Percentiles rank a stretch among this genome's conserved stretches.
These are phyloP conservation scores for Plasmodium cynomolgi DNA, from an alignment of 169 alveolate genomes.

Conservation along the genomic window DNA sequence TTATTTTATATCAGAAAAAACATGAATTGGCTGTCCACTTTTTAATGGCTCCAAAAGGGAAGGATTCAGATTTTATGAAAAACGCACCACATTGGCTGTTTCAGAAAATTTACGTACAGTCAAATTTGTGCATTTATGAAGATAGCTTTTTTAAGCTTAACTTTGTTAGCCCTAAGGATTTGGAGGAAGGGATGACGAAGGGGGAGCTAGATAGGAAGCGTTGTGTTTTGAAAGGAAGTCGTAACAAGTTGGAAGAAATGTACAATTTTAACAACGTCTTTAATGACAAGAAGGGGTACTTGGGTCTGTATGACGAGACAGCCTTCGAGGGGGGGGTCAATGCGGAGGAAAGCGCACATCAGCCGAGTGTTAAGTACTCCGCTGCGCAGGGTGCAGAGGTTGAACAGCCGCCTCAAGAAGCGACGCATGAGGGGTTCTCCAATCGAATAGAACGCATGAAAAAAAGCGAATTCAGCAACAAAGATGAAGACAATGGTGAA, in stretches of 20 bases:
- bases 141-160: constrained; percentile 31
- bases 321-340: neutral
- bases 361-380: neutral
- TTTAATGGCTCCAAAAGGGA: neutral
- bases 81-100: constrained; percentile 53
- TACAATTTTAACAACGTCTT: constrained; percentile 33
- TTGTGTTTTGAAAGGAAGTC: neutral
- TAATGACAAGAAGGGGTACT: constrained; percentile 20
- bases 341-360: neutral
- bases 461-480: neutral
- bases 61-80: constrained; percentile 28
- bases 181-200: neutral
- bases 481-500: too few species aligned
- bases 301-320: constrained; percentile 20
- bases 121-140: constrained; percentile 42
- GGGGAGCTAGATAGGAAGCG: neutral
- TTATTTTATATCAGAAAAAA: constrained; percentile 56
- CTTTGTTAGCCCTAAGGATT: neutral
- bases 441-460: neutral
- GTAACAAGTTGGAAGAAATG: constrained; percentile 6
- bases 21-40: constrained; percentile 40
- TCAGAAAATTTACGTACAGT: constrained; percentile 30
- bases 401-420: neutral
- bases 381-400: neutral
- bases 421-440: neutral